Base-by-base conservation (phyloP, 345 rosid genomes). In the Geranium brycei region DNA sequence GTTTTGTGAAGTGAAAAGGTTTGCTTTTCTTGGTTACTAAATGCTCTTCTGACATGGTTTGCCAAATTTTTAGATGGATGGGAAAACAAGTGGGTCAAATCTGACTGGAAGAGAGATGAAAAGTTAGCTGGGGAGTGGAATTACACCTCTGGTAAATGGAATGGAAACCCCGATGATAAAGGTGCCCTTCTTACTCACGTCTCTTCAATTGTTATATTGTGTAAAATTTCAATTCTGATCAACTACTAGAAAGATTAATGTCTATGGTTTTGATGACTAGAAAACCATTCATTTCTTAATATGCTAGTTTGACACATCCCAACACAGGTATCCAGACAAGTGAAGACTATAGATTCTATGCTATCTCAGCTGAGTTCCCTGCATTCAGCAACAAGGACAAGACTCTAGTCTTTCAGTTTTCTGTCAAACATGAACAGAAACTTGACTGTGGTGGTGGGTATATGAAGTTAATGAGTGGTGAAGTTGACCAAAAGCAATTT, bases 401-500 rank as follows among this genome's bases (percentile, higher is more conserved):
- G 69, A 87, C 95, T 13, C 76, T 95, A 3, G 99, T 91, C 71
- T 95, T 95, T 82, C 99, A 91, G 61, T 91, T 95, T 73, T 83
- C 87, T 2, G 99, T 95, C 72, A 95, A 93, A 89, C 99, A 95
- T 61, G 99, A 95, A 70, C 99, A 95, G 76, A 95, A 95, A 77
- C 99, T 95, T 69, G 99, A 95, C 75, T 95, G 99, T 76, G 99
- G 99, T 74, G 99, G 99, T 71, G 99, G 99, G 66, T 95, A 95
- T 85, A 83, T 95, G 91, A 95, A 95, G 87, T 76, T 95, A 75
- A 85, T 95, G 51, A 91, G 96, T 57, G 92, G 80, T 57, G 92
- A 84, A 2, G 63, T 87, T 76, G 97, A 95, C 82, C 99, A 91
- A 78, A 88, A 88, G 75, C 88, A 91, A 72, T 95, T 95, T 1